phyloP scores from a whole-genome alignment of 2,329 filamentous ascomycete genomes.

The Shiraia bambusicola region DNA sequence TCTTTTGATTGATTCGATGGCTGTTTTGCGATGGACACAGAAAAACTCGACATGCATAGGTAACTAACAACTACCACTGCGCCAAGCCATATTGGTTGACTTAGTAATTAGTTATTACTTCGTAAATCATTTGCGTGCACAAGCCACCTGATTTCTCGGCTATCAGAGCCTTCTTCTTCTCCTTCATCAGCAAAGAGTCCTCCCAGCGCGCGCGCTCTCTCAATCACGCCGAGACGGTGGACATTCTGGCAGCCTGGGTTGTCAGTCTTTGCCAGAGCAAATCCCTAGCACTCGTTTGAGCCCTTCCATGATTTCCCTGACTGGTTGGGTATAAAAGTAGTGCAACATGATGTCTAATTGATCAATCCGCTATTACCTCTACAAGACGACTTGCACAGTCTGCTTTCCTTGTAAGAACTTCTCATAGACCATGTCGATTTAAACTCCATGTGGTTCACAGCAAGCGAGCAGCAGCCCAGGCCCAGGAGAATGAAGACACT shows the following conservation, averaged over 20 bases:
- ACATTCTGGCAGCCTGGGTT: constrained; percentile 32
- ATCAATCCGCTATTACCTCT: too few relatives aligned
- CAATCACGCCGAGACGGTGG: constrained; percentile 29
- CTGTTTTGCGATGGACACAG: constrained; percentile 12
- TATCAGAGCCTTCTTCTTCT: constrained; percentile 10
- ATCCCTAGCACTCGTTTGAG: constrained; percentile 41
- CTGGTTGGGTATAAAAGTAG: constrained; percentile 37
- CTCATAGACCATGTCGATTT: too few relatives aligned
- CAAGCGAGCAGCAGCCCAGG: too few relatives aligned
- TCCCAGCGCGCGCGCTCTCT: constrained; percentile 36
- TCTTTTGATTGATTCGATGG: constrained; percentile 24
- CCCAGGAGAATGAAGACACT: too few relatives aligned
- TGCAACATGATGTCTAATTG: not conserved
- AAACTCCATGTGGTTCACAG: too few relatives aligned
- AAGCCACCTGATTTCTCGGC: constrained; percentile 7
- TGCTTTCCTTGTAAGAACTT: too few relatives aligned
- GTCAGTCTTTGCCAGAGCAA: constrained; percentile 40
- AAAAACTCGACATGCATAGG: constrained; percentile 11
- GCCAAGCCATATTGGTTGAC: constrained; percentile 10
- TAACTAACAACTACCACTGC: too few relatives aligned
- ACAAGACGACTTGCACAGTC: too few relatives aligned
- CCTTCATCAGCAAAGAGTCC: constrained; percentile 37
- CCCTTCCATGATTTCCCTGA: constrained; percentile 35
- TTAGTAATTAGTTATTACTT: too few relatives aligned
- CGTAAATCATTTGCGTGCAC: too few relatives aligned